Evolutionary conservation across 2,329 filamentous ascomycete genomes (phyloP), one percentile per base, ranked within the genome.

Genomic region (Colletotrichum higginsianum): DNA sequence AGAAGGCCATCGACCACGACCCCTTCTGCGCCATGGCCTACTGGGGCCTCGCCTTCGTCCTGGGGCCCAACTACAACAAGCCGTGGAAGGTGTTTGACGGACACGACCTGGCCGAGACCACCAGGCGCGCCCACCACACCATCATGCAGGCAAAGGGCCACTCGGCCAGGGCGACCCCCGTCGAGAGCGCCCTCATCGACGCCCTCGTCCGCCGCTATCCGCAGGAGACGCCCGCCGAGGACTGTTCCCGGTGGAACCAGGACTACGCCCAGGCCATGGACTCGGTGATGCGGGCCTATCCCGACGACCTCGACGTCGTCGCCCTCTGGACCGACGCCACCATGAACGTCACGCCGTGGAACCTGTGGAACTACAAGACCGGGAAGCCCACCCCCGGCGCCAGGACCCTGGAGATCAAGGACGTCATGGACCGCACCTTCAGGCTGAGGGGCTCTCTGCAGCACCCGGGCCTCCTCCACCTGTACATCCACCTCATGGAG

Each of bases 401-500:
- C 38, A 68, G 74, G 13, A 75, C 75, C 4, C 35, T 75, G 15
- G 74, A 76, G 61, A 78, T 78, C 30, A 78, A 81, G 66, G 67
- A 75, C 8, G 75, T 82, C 9, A 75, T 84, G 11, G 82, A 84
- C 18, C 76, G 78, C 4, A 90, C 89, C 0, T 80, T 95, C 21
- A 76, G 80, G 2, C 82, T 85, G 3, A 79, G 84, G 1, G 84
- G 83, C 18, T 87, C 84, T 0, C 78, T 84, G 4, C 75, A 82
- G 8, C 93, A 96, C 76, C 91, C 93, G 0, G 93, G 93, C 0
- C 80, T 95, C 0, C 83, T 94, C 7, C 93, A 95, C 78, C 81
- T 94, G 42, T 95, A 95, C 79, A 93, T 94, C 49, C 92, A 94
- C 75, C 86, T 94, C 4, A 92, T 94, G 85, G 93, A 95, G 77